Conservation (phyloP, 306 rosid genomes). For the Quercus parvula region DNA sequence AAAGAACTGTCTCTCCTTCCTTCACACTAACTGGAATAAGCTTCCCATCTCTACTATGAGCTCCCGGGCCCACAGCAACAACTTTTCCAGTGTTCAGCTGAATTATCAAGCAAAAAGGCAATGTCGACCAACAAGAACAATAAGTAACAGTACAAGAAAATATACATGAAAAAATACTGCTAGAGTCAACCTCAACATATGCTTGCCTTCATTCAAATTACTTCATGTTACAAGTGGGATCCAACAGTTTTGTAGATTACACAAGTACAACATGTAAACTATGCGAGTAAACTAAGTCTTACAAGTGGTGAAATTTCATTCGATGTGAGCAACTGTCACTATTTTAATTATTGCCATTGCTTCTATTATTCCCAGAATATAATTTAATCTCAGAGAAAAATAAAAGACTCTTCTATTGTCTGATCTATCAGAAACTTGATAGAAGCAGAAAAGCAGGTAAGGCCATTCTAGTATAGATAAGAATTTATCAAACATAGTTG, state of each 20-base stretch:
- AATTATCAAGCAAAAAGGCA: neutral
- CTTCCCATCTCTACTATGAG: slow-evolving; percentile 43
- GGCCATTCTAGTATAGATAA: neutral
- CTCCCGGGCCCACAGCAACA: slow-evolving; percentile 46
- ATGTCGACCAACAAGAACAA: neutral
- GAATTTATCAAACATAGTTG: neutral
- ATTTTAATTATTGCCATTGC: neutral
- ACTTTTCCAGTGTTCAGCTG: slow-evolving; percentile 52
- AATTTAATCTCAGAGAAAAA: neutral
- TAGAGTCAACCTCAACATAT: neutral
- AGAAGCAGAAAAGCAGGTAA: neutral
- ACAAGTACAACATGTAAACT: neutral
- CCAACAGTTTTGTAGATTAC: neutral
- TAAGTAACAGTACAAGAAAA: neutral
- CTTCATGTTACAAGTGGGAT: neutral
- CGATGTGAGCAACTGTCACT: neutral
- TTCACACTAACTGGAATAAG: slow-evolving; percentile 31
- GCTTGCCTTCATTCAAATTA: neutral
- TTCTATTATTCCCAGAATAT: neutral
- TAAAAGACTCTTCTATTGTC: neutral
- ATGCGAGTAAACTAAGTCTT: neutral
- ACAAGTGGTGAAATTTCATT: neutral
- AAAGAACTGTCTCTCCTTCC: slow-evolving; percentile 49
- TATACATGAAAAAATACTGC: neutral
- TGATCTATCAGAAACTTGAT: neutral